Evolutionary conservation across 768 basidiomycete species (phyloP).

Genomic region (Pilatotrama ljubarskyi): DNA sequence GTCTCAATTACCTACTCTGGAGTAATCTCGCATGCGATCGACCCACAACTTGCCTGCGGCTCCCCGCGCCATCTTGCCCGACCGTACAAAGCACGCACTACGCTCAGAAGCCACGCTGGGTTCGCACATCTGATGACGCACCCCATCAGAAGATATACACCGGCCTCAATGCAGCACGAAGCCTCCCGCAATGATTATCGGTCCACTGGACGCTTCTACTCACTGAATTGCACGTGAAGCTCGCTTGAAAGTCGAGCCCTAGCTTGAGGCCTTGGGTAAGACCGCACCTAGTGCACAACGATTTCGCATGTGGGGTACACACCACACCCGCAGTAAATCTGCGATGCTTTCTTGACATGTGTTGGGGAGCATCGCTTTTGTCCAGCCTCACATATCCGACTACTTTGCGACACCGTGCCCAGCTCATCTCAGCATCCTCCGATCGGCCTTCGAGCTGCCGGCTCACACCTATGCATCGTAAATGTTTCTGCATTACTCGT

Average conservation of each 20-base stretch:
- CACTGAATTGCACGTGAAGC: not conserved
- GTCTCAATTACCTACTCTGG: not conserved
- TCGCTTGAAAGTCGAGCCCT: no score
- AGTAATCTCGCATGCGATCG: conserved; percentile 8
- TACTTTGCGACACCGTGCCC: no score
- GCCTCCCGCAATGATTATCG: not conserved
- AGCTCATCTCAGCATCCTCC: no score
- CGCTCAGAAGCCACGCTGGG: not conserved
- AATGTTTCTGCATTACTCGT: conserved; percentile 13
- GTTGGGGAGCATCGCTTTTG: no score
- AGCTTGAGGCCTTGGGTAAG: no score
- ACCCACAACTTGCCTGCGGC: conserved; percentile 2
- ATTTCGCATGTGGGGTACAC: no score
- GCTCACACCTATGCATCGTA: not conserved
- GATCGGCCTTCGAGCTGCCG: no score
- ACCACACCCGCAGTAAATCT: no score
- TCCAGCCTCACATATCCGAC: not conserved
- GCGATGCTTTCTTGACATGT: no score
- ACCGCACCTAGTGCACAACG: no score
- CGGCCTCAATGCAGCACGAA: not conserved
- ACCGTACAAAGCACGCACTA: not conserved
- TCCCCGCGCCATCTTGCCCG: not conserved
- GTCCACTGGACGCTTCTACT: not conserved
- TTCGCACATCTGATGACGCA: conserved; percentile 6
- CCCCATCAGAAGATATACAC: not conserved